Base-by-base conservation (phyloP, 2,329 filamentous ascomycete species). In the Stemphylium lycopersici region DNA sequence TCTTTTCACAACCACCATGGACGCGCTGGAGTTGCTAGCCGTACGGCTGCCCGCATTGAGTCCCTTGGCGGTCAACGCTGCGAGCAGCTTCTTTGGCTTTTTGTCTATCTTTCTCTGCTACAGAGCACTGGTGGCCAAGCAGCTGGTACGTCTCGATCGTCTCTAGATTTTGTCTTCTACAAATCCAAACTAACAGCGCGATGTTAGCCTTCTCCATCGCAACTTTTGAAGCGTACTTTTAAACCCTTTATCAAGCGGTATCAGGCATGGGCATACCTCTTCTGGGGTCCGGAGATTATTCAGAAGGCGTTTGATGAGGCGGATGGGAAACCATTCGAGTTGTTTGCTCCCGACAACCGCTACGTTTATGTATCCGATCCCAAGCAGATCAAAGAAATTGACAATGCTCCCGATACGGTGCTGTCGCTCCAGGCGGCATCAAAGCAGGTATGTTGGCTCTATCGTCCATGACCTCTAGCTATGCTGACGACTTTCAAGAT, bases 351-450 rank as follows among this genome's bases (percentile, higher is more conserved):
- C 10, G 59, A 60, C 34, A 57, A 51, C 22, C 50, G 59, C 12
- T 59, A 61, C 29, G 58, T 61, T 46, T 61, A 46, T 45, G 55
- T 61, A 3, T 60, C 58, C 34, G 47, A 55, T 13, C 58, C 55
- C 31, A 44, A 52, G 45, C 58, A 61, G 16, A 63, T 63, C 50
- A 63, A 55, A 34, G 58, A 63, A 40, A 34, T 62, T 15, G 59
- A 62, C 16, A 55, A 44, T 45, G 60, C 60, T 10, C 60, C 58
- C 13, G 56, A 61, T 32, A 54, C 46, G 3, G 55, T 59, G 10
- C 38, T 63, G 24, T 63, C 60, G 3, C 42, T 65, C 4, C 58
- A 61, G 18, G 62, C 59, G 3, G 58, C 60, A 2, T 58, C 62
- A 1, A 65, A 65, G 39, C 53, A 58, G 42, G 59, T 58, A 47